Percentiles rank a stretch among this genome's conserved stretches.
phyloP scores from a whole-genome alignment of 164 flowering plant genomes.

The Chimonanthus salicifolius region DNA sequence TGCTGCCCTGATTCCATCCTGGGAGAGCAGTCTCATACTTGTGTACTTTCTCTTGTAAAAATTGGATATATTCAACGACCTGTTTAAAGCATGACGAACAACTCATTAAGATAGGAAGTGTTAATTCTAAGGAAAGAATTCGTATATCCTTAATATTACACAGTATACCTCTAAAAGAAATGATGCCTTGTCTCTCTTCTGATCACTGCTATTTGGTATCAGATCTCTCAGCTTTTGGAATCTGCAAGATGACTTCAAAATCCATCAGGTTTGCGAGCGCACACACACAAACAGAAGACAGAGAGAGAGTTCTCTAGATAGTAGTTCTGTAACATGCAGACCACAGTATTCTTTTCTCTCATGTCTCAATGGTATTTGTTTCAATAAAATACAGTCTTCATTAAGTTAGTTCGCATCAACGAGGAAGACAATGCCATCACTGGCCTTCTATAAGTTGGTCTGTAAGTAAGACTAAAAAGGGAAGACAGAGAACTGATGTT shows the following conservation, averaged over 20 bases:
- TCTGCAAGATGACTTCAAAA: conserved; percentile 30
- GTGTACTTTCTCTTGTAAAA: conserved; percentile 54
- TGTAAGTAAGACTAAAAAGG: no score
- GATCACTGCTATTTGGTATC: conserved; percentile 69
- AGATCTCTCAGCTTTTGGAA: conserved; percentile 84
- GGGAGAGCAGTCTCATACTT: conserved; percentile 56
- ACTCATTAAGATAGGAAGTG: neutral
- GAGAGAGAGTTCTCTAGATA: neutral
- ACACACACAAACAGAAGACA: no score
- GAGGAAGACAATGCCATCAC: no score
- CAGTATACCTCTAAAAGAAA: conserved; percentile 68
- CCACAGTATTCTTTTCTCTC: neutral
- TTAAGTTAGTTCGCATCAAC: no score
- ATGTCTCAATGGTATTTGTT: neutral
- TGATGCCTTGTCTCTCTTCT: conserved; percentile 93
- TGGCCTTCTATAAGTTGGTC: no score
- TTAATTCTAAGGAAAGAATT: neutral
- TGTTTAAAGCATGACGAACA: conserved; percentile 21
- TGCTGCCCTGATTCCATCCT: conserved; percentile 51
- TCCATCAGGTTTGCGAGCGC: neutral
- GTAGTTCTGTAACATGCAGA: neutral
- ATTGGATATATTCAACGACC: conserved; percentile 75
- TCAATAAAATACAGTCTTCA: no score
- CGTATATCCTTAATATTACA: neutral
- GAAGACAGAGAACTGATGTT: no score